phyloP scores from a whole-genome alignment of 257 asterid species.

The Nicotiana undulata region DNA sequence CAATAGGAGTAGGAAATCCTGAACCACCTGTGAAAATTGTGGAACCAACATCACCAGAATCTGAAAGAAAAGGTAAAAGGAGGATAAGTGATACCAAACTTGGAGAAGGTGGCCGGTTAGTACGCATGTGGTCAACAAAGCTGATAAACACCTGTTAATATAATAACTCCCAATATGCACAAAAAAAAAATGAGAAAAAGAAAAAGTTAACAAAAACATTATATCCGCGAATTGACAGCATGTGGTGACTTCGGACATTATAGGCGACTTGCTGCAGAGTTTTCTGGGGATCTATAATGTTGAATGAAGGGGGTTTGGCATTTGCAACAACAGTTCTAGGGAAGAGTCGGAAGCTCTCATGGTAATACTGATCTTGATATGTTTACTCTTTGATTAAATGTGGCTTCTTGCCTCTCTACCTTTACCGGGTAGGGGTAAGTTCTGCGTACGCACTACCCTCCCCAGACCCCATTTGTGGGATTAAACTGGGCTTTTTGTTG shows the following conservation, averaged over 20 bases:
- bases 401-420: not conserved
- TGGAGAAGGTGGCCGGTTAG: conserved; percentile 50
- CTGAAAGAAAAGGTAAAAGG: conserved; percentile 40
- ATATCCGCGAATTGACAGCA: not conserved
- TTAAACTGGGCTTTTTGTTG: too few species aligned
- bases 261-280: not conserved
- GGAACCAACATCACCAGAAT: conserved; percentile 22
- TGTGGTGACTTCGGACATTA: not conserved
- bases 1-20: conserved; percentile 38
- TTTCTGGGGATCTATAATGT: not conserved
- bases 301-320: not conserved
- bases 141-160: conserved; percentile 3
- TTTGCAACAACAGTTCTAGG: too few species aligned
- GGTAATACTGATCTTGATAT: not conserved
- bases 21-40: conserved; percentile 35
- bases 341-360: not conserved
- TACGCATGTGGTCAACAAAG: conserved; percentile 47
- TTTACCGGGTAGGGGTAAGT: too few species aligned
- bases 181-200: not conserved
- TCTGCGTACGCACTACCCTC: too few species aligned
- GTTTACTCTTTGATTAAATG: not conserved
- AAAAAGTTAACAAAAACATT: not conserved
- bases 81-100: conserved; percentile 36
- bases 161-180: not conserved
- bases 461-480: too few species aligned